A percentile compares a stretch with the other conserved stretches of the same genome.
These are phyloP conservation scores for Spatholobus suberectus DNA, from an alignment of 306 rosid species.

Conservation along the genomic window DNA sequence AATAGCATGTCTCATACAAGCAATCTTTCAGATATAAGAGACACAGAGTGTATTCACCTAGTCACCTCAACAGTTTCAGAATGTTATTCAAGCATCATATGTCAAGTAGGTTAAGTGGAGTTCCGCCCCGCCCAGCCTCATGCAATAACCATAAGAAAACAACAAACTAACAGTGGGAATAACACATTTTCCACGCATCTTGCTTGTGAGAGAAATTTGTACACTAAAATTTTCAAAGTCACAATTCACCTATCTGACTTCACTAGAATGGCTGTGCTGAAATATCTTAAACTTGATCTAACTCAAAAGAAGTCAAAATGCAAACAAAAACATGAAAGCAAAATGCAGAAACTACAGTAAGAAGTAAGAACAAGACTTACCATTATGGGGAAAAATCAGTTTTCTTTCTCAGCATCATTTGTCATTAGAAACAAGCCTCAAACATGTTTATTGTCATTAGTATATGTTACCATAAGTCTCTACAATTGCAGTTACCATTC, in stretches of 20 bases:
- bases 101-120: not conserved
- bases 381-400: not conserved
- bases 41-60: not conserved
- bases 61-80: conserved; percentile 23
- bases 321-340: not conserved
- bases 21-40: not conserved
- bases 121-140: not conserved
- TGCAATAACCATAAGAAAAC: not conserved
- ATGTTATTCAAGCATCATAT: not conserved
- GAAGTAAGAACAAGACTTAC: not conserved
- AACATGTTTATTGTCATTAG: conserved; percentile 7
- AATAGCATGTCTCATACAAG: not conserved
- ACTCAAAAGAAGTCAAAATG: conserved; percentile 4
- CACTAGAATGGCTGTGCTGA: not conserved
- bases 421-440: conserved; percentile 5
- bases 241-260: not conserved
- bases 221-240: not conserved
- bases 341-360: not conserved
- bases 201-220: not conserved
- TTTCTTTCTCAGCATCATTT: conserved; percentile 12
- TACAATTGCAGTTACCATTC: conserved; percentile 73
- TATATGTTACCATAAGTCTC: conserved; percentile 69
- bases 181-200: not conserved
- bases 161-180: conserved; percentile 16
- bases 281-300: conserved; percentile 3